Conservation (phyloP, 345 rosid genomes). For the Citrus sp. region DNA sequence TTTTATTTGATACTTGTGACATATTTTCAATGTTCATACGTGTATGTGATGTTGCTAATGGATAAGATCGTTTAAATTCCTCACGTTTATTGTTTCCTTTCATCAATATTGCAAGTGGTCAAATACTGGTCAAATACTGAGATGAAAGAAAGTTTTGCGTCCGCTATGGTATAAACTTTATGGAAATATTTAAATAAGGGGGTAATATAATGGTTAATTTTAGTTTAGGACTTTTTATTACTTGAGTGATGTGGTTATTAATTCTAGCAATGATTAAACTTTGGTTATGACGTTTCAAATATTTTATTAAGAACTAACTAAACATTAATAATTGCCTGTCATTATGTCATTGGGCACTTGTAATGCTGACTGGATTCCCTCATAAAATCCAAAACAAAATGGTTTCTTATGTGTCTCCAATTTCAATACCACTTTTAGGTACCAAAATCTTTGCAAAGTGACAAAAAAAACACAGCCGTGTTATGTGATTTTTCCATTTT, state of each 20-base stretch:
- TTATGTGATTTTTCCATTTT: neutral
- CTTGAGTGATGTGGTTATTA: neutral
- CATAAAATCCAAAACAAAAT: neutral
- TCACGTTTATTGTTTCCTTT: neutral
- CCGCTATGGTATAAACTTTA: neutral
- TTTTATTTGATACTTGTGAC: too few relatives aligned
- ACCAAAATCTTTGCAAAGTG: neutral
- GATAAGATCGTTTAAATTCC: neutral
- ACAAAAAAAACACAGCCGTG: neutral
- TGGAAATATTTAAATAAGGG: neutral
- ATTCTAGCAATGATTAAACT: neutral
- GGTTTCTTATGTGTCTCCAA: slow-evolving; percentile 12
- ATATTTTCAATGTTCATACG: neutral
- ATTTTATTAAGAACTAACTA: neutral
- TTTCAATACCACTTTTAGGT: slow-evolving; percentile 4
- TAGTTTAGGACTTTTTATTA: neutral
- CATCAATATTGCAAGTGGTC: neutral
- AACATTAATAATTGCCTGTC: neutral
- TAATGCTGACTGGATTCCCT: neutral
- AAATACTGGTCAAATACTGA: neutral
- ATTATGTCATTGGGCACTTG: neutral
- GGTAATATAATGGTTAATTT: neutral
- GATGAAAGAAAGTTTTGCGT: neutral
- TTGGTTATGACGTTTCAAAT: neutral
- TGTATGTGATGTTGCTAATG: neutral